phyloP scores from a whole-genome alignment of 1,284 basidiomycete species.

The Trametes polyzona region DNA sequence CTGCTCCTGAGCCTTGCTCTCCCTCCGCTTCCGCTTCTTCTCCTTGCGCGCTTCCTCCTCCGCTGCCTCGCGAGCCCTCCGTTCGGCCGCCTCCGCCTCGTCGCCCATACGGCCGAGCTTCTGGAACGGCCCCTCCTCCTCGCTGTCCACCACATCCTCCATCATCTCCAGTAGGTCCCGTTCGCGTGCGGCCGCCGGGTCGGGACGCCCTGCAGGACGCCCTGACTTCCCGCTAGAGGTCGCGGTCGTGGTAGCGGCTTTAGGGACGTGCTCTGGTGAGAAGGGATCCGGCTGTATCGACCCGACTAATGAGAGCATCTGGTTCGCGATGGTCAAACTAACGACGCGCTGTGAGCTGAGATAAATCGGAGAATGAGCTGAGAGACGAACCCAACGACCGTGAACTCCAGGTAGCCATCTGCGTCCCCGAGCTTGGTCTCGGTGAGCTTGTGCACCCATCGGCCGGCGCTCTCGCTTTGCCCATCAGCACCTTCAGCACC shows the following conservation, averaged over 20 bases:
- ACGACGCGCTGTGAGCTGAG: conserved; percentile 6
- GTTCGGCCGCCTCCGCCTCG: conserved; percentile 33
- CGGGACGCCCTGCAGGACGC: background rate
- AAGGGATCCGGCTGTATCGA: conserved; percentile 90
- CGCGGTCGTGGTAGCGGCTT: conserved; percentile 28
- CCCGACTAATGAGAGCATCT: conserved; percentile 93
- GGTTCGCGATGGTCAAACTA: conserved; percentile 91
- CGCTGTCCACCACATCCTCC: conserved; percentile 30
- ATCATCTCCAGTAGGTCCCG: conserved; percentile 32
- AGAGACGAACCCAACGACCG: conserved; percentile 81
- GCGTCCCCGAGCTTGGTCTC: conserved; percentile 74
- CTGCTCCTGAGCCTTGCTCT: conserved; percentile 33
- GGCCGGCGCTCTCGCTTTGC: conserved; percentile 57
- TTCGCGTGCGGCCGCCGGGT: conserved; percentile 14
- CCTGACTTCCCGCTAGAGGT: conserved; percentile 5
- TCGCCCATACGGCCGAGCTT: conserved; percentile 41
- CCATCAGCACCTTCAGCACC: conserved; percentile 30
- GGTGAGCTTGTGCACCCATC: conserved; percentile 82
- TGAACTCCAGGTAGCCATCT: conserved; percentile 79
- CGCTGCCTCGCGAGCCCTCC: conserved; percentile 33
- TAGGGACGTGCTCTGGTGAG: conserved; percentile 61
- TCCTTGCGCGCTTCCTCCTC: conserved; percentile 33
- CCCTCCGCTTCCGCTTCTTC: conserved; percentile 38
- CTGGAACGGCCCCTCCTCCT: conserved; percentile 38
- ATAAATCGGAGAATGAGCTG: background rate